Base-by-base conservation (phyloP, 768 basidiomycete species). In the Dictyophora rubrovolvata region DNA sequence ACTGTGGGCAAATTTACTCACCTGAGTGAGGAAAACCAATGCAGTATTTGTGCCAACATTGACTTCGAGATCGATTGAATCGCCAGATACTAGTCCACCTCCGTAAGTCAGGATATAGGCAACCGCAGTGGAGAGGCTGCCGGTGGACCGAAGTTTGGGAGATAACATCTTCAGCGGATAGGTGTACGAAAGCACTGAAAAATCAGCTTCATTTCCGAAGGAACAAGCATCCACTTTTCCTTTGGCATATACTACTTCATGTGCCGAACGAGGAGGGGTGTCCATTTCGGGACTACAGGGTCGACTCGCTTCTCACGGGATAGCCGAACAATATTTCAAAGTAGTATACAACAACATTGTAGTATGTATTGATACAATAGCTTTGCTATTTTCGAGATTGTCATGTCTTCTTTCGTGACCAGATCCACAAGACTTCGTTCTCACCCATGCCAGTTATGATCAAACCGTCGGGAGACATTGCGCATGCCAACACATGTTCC, bases 121-220 rank as follows among this genome's bases (percentile, higher is more conserved):
- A 34, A 90, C 75, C 5, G 74, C 69, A 33, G 74, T 71, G 42
- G 73, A 71, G 42, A 71, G 62, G 64, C 65, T 14, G 14, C 49
- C 57, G 21, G 20, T n/a, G 23, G 57, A 59, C 34, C 20, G 57
- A 10, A 82, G 71, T 52, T 77, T 77, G 1, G 92, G 90, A 2
- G 92, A 86, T 58, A 94, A 74, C 35, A 96, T 81, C 69, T 95
- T 95, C 65, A 96, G 75, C 9, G 93, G 93, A 67, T 95, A 96
- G 1, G 84, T 77, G 8, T 85, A 87, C 10, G 85, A 84, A 17
- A 93, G 76, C 64, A 89, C 81, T 0, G 85, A 79, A 67, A 95
- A 87, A 47, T 79, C 74, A 2, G 80, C 84, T 48, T 74, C 77
- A 14, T 74, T 69, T 16, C 81, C 84, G 66, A 84, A 62, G 1